Percentiles rank a stretch among this genome's conserved stretches.
Evolutionary conservation across 257 asterid genomes (phyloP).

Genomic region (Solanum appendiculatum): DNA sequence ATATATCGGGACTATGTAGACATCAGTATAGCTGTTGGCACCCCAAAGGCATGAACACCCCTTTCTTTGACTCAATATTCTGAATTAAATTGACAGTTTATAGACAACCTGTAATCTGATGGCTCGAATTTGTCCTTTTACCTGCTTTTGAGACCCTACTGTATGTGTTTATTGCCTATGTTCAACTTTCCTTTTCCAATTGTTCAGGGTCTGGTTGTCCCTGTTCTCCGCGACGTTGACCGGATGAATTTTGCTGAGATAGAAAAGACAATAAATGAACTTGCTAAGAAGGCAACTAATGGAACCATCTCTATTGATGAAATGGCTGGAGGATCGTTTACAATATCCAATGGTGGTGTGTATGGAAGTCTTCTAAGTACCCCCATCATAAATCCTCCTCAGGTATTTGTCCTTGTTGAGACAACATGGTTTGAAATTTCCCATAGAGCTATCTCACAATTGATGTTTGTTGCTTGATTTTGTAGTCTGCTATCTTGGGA

Average conservation of each 20-base stretch:
- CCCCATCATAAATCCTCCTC: conserved; percentile 98
- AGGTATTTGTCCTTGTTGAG: conserved; percentile 35
- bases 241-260: conserved; percentile 91
- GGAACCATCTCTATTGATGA: conserved; percentile 96
- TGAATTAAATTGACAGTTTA: not conserved
- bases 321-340: conserved; percentile 97
- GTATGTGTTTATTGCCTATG: not conserved
- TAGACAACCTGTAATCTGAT: not conserved
- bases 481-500: conserved; percentile 92
- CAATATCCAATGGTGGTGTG: conserved; percentile 97
- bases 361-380: conserved; percentile 97
- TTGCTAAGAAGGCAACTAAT: conserved; percentile 83
- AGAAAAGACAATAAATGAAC: conserved; percentile 76
- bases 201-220: conserved; percentile 89
- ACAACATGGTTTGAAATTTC: not conserved
- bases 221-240: conserved; percentile 83
- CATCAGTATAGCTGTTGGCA: conserved; percentile 98
- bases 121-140: not conserved
- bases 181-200: not conserved
- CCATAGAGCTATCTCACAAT: not conserved
- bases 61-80: not conserved
- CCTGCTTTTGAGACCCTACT: not conserved
- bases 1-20: conserved; percentile 88
- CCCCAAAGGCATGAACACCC: conserved; percentile 65
- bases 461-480: not conserved